Base-by-base conservation (phyloP, 495 filamentous ascomycete genomes). In the Poronia punctata region DNA sequence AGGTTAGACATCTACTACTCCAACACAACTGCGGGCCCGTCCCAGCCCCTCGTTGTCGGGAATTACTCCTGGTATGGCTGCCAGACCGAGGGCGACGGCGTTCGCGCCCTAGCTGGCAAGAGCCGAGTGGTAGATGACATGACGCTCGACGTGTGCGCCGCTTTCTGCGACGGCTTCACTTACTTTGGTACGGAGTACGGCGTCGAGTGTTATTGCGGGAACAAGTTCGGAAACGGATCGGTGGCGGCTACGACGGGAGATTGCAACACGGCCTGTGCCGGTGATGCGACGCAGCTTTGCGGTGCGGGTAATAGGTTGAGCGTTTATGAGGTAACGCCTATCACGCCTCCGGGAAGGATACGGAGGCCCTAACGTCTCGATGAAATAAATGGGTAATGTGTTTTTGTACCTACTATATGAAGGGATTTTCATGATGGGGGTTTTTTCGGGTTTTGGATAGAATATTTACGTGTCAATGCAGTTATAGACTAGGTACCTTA, bases 221-320 rank as follows among this genome's bases (percentile, higher is more conserved):
- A 61, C 31, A 28, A 21, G 34, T 59, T 70, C 15, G 51, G 48
- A 20, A 37, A 43, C 1, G 58, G 59, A 15, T 65, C 61, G 19
- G 42, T 28, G 19, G 14, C 48, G 14, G 56, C 57, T 1, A 28
- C 53, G 7, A 28, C 43, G 14, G 23, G 33, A 14, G 65, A 72
- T 16, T 72, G 69, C 50, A 56, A 35, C 46, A 66, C 68, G 56
- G 32, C 41, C 5, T 72, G 69, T 46, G 52, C 51, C 16, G 70
- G 69, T 17, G 52, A 67, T 16, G 28, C 43, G 4, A 50, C 30
- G 26, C 45, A 71, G 49, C 62, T 58, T 25, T 74, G 70, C 45
- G 70, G 70, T 16, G 63, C 54, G 2, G 62, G 64, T 7, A 62
- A 67, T 38, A 47, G 68, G 16, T 48, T 72, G 5, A 54, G 55